phyloP scores from a whole-genome alignment of 352 stramenopile species.

The Elongisporangium prolatum region DNA sequence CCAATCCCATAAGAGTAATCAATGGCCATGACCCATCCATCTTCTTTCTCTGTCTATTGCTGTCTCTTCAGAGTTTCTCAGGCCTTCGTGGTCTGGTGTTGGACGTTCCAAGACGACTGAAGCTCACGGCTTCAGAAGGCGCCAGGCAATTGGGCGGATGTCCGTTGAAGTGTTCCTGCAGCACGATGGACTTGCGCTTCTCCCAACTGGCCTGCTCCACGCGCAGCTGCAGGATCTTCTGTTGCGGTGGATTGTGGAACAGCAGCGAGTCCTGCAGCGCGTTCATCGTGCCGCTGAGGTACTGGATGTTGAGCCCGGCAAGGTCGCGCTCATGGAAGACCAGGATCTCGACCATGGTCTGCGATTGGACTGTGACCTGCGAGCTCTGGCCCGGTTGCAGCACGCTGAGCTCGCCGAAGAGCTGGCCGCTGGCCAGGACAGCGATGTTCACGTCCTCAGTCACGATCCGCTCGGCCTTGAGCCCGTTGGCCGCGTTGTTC shows the following conservation, averaged over 20 bases:
- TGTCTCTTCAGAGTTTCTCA: background rate
- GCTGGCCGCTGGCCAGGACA: conserved; percentile 57
- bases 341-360: conserved; percentile 63
- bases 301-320: conserved; percentile 55
- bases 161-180: conserved; percentile 33
- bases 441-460: conserved; percentile 49
- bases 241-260: conserved; percentile 74
- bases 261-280: conserved; percentile 68
- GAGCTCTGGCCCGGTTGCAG: conserved; percentile 61
- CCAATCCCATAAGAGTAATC: background rate
- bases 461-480: conserved; percentile 11
- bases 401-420: conserved; percentile 72
- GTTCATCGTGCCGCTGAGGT: conserved; percentile 71
- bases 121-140: conserved; percentile 7
- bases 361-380: conserved; percentile 48
- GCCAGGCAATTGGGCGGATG: conserved; percentile 3
- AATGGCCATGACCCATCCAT: background rate
- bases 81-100: background rate
- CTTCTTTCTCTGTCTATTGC: background rate
- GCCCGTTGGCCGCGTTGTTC: conserved; percentile 27
- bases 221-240: conserved; percentile 65
- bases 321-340: conserved; percentile 51
- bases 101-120: background rate
- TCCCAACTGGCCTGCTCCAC: conserved; percentile 45
- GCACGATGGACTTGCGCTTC: conserved; percentile 41